phyloP scores from a whole-genome alignment of 192 early-diverging fungal species.

The Coemansia sp. region DNA sequence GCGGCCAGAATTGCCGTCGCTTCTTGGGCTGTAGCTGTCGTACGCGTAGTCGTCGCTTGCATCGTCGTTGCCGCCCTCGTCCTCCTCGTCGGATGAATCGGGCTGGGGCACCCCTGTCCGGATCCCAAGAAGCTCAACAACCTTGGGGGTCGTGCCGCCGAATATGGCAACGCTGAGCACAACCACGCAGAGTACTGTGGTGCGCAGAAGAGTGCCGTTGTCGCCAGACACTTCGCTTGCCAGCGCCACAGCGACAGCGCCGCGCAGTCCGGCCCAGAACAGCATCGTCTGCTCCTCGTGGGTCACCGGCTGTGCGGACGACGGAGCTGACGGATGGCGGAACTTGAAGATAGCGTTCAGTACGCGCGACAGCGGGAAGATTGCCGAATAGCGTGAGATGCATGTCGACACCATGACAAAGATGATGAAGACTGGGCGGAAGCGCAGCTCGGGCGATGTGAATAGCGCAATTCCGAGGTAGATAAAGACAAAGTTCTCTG shows the following conservation, averaged over 20 bases:
- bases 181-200: slow-evolving; percentile 91
- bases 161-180: slow-evolving; percentile 89
- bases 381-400: slow-evolving; percentile 83
- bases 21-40: slow-evolving; percentile 5
- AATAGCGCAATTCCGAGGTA: slow-evolving; percentile 95
- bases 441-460: slow-evolving; percentile 71
- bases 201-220: slow-evolving; percentile 73
- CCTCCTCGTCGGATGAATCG: slow-evolving; percentile 54
- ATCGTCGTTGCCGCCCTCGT: slow-evolving; percentile 6
- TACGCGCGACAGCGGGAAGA: slow-evolving; percentile 79
- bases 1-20: slow-evolving; percentile 4
- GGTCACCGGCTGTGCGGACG: slow-evolving; percentile 49
- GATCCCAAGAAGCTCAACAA: slow-evolving; percentile 78
- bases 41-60: slow-evolving; percentile 1
- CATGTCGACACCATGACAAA: slow-evolving; percentile 81
- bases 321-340: slow-evolving; percentile 58
- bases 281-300: slow-evolving; percentile 83
- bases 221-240: slow-evolving; percentile 77
- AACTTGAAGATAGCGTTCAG: slow-evolving; percentile 76
- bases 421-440: slow-evolving; percentile 75
- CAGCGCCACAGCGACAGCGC: slow-evolving; percentile 95
- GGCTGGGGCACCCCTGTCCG: slow-evolving; percentile 67
- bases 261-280: slow-evolving; percentile 94
- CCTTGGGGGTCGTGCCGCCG: slow-evolving; percentile 86
- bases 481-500: slow-evolving; percentile 98